A percentile compares a stretch with the other conserved stretches of the same genome.
Evolutionary conservation across 2,329 filamentous ascomycete species (phyloP).

Genomic region (Fusarium tjaetaba): DNA sequence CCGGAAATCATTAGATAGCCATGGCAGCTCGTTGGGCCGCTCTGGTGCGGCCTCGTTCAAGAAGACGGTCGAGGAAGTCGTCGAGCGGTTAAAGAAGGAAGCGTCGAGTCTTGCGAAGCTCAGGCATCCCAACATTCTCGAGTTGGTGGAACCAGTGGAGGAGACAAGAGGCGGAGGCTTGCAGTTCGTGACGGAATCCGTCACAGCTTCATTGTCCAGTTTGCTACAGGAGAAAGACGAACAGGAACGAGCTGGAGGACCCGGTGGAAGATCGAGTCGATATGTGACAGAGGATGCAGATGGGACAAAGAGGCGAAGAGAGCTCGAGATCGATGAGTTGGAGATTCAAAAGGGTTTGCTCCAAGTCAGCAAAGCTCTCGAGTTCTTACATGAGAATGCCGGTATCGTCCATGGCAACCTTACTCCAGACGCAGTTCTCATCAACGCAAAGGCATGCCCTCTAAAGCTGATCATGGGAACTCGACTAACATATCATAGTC

Average conservation of each 20-base stretch:
- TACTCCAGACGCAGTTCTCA: slow-evolving; percentile 90
- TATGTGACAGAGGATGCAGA: slow-evolving; percentile 84
- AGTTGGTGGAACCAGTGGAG: slow-evolving; percentile 93
- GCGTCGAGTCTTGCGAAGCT: slow-evolving; percentile 88
- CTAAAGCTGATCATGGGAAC: background rate
- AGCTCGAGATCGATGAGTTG: slow-evolving; percentile 93
- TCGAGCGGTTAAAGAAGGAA: slow-evolving; percentile 91
- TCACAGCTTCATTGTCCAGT: slow-evolving; percentile 87
- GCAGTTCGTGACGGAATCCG: slow-evolving; percentile 93
- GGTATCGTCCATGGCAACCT: slow-evolving; percentile 93
- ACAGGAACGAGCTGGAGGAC: slow-evolving; percentile 76
- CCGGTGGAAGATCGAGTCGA: slow-evolving; percentile 76
- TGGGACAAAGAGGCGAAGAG: slow-evolving; percentile 76
- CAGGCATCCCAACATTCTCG: slow-evolving; percentile 89
- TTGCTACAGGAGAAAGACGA: slow-evolving; percentile 89
- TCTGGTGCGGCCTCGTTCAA: slow-evolving; percentile 73
- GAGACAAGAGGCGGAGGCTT: slow-evolving; percentile 90
- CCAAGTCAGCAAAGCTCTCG: slow-evolving; percentile 91
- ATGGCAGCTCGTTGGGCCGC: slow-evolving; percentile 52
- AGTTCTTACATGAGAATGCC: slow-evolving; percentile 95
- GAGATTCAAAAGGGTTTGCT: slow-evolving; percentile 97
- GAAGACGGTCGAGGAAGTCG: slow-evolving; percentile 85
- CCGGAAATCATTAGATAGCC: slow-evolving; percentile 80
- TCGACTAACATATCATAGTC: slow-evolving; percentile 64
- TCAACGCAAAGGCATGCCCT: slow-evolving; percentile 83